phyloP scores from a whole-genome alignment of 78 protist genomes.

The Dictyostelium firmibasis region DNA sequence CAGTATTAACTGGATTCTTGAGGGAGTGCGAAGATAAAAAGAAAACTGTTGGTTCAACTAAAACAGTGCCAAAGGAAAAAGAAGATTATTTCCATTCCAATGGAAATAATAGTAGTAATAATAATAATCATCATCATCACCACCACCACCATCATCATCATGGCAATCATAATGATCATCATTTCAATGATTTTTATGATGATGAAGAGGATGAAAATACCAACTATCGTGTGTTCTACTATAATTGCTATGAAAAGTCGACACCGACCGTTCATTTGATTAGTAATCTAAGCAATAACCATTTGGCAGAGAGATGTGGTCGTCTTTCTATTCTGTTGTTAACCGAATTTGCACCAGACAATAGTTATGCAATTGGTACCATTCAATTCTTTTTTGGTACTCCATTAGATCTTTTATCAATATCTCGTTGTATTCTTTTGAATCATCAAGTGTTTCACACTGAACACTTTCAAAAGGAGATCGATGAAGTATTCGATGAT shows the following conservation, averaged over 20 bases:
- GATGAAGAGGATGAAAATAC: background rate
- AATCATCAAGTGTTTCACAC: constrained; percentile 73
- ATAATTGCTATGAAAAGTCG: constrained; percentile 55
- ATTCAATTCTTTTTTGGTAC: constrained; percentile 65
- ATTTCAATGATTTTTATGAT: background rate
- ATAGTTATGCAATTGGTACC: constrained; percentile 62
- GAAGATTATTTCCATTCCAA: background rate
- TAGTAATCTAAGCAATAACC: constrained; percentile 1
- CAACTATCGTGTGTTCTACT: constrained; percentile 18
- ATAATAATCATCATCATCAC: background rate
- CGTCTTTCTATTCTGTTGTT: constrained; percentile 36
- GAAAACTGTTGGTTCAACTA: background rate
- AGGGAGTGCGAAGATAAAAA: constrained; percentile 60
- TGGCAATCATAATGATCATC: background rate
- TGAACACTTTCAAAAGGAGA: constrained; percentile 46
- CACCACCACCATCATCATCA: background rate
- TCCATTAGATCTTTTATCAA: constrained; percentile 37
- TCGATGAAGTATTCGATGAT: constrained; percentile 40
- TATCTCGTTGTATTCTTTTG: constrained; percentile 41
- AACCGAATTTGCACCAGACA: constrained; percentile 55
- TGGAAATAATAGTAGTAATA: background rate
- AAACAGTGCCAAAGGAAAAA: background rate
- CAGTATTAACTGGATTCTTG: constrained; percentile 56
- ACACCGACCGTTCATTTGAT: constrained; percentile 58
- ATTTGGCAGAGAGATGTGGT: constrained; percentile 58